Evolutionary conservation across 192 early-diverging fungal genomes (phyloP), one percentile per base, ranked within the genome.

Genomic region (Entomortierella parvispora): DNA sequence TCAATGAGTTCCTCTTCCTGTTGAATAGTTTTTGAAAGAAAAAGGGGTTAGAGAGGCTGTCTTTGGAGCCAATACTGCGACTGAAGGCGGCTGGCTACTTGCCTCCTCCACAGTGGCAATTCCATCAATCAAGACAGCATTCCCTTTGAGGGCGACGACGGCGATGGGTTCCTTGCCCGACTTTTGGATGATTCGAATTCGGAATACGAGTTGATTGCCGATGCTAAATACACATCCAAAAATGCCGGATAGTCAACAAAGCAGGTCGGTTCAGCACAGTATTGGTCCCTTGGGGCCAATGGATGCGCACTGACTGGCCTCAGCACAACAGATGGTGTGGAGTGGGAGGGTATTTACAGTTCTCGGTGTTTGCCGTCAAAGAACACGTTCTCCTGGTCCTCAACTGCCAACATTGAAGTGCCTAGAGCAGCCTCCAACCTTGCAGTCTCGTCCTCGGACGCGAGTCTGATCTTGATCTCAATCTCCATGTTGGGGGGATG

Each of bases 351-450:
- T n/a, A n/a, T n/a, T 26, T 68, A 77, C 74, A 77, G 32, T 46
- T 77, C 74, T 28, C 47, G 61, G 55, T 68, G 22, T 0, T 53
- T 59, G 4, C 74, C 74, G 46, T 77, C 74, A 44, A 68, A 77
- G 52, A 77, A 77, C 34, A 77, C 74, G 56, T 77, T 77, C 28
- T 77, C 66, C 42, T 77, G 74, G 60, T 77, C 66, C 32, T 77
- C 74, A 32, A 31, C 29, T 23, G 26, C 44, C 10, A 32, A 10
- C 9, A 66, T 53, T 14, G 10, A 22, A 10, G 60, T 51, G n/a
- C 64, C 66, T 2, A 77, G 61, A 28, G 74, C 60, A 14, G 23
- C 32, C 47, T 77, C 74, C 23, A 77, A 49, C 49, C 14, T 68
- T 4, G 47, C 42, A 22, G 65, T 68, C 46, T 66, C 65, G 10